Evolutionary conservation across 164 flowering plant species (phyloP), one percentile per base, ranked within the genome.

Genomic region (Umbilicus rupestris): DNA sequence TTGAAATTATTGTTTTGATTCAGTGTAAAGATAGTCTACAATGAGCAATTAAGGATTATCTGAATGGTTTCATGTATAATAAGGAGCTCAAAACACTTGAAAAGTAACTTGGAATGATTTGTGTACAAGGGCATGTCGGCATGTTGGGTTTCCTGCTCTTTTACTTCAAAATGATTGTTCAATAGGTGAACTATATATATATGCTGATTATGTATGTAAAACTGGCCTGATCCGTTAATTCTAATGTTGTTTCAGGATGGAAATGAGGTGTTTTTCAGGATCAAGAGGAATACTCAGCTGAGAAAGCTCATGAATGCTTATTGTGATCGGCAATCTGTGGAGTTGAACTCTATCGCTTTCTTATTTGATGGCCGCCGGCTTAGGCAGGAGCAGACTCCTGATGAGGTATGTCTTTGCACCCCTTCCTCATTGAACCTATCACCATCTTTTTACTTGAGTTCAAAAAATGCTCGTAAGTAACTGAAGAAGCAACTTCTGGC

Each of bases 361-460:
- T 50, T 82, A 72, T 82, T 79, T 73, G 83, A 82, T 76, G 85
- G 85, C 12, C 83, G 85, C 20, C 83, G 83, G 14, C 81, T 82
- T 2, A 70, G 85, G 17, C 78, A 35, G 8, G 83, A 82, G 49
- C 85, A 79, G 57, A 79, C 85, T 35, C 85, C 85, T 1, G 83
- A 79, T 46, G 83, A 79, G 81, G 85, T 80, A 24, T 35, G 47
- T 70, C n/a, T 57, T 45, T 58, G 60, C 39, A 14, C 5, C 16
- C 12, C 28, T 28, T 7, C 55, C 2, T 20, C 65, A 7, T 20
- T 39, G 17, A 37, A 9, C 17, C 10, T 29, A 1, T 11, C 12
- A 24, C 30, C 15, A 29, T 7, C 4, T 20, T 29, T 35, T 35
- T 35, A 35, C 37, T 7, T 35, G 7, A 35, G 37, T 35, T 35